Conservation (phyloP, 257 asterid species). For the Scutellaria barbata region DNA sequence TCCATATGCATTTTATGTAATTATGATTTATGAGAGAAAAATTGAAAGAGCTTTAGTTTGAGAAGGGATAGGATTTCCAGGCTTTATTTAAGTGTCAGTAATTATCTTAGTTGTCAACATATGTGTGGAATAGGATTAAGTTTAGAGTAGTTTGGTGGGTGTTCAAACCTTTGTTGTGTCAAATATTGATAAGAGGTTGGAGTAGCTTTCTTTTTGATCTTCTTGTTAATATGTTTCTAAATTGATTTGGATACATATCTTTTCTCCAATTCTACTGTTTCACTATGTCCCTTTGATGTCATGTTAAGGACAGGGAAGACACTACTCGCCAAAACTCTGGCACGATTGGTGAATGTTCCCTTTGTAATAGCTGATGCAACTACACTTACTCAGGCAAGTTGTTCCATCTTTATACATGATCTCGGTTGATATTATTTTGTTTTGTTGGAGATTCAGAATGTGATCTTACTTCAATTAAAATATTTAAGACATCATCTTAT, state of each 20-base stretch:
- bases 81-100: slow-evolving; percentile 5
- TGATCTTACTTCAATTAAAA: slow-evolving; percentile 12
- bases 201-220: too few relatives aligned
- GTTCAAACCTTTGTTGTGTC: too few relatives aligned
- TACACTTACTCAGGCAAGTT: slow-evolving; percentile 93
- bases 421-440: neutral
- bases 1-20: slow-evolving; percentile 17
- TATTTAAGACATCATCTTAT: slow-evolving; percentile 9
- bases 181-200: too few relatives aligned
- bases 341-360: slow-evolving; percentile 95
- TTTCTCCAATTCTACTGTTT: slow-evolving; percentile 49
- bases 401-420: slow-evolving; percentile 28
- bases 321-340: slow-evolving; percentile 97
- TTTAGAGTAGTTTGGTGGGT: too few relatives aligned
- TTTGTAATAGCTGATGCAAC: slow-evolving; percentile 99
- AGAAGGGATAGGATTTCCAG: slow-evolving; percentile 5
- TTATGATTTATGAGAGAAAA: slow-evolving; percentile 17
- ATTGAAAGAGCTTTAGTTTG: slow-evolving; percentile 19
- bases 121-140: neutral
- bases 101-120: slow-evolving; percentile 16
- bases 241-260: slow-evolving; percentile 11
- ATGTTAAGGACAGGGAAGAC: slow-evolving; percentile 99
- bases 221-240: neutral
- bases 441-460: slow-evolving; percentile 9
- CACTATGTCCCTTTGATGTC: slow-evolving; percentile 57